phyloP scores from a whole-genome alignment of 169 alveolate genomes.

The Plasmodium chabaudi region DNA sequence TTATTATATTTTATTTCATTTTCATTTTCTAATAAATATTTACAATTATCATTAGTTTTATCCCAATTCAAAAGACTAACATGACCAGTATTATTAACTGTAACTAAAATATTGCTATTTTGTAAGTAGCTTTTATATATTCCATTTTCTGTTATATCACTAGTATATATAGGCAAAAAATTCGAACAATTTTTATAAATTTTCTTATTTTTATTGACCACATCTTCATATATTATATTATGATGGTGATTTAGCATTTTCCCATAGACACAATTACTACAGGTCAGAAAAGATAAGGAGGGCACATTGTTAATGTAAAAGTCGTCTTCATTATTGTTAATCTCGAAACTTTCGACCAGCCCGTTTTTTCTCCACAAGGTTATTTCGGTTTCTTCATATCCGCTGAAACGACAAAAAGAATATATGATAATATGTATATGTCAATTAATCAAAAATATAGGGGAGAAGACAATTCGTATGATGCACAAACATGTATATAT shows the following conservation, averaged over 20 bases:
- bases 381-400: conserved; percentile 73
- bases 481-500: not conserved
- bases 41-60: conserved; percentile 3
- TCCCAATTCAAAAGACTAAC: conserved; percentile 54
- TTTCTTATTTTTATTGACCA: conserved; percentile 31
- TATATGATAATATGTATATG: not conserved
- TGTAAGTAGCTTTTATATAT: conserved; percentile 34
- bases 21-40: conserved; percentile 17
- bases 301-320: conserved; percentile 12
- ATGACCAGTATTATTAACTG: conserved; percentile 61
- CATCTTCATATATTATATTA: conserved; percentile 43
- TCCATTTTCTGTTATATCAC: conserved; percentile 47
- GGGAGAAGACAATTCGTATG: not conserved
- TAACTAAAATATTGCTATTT: conserved; percentile 52
- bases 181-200: conserved; percentile 26
- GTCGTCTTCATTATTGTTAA: conserved; percentile 23
- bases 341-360: conserved; percentile 37
- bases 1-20: conserved; percentile 25
- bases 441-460: not conserved
- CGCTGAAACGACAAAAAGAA: conserved; percentile 19
- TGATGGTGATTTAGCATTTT: conserved; percentile 68
- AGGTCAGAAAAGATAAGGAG: conserved; percentile 36
- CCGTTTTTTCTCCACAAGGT: conserved; percentile 58
- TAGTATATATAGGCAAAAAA: conserved; percentile 45
- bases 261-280: conserved; percentile 51